Evolutionary conservation across 805 yeast species (phyloP), one percentile per base, ranked within the genome.

Genomic region (Hanseniaspora osmophila): DNA sequence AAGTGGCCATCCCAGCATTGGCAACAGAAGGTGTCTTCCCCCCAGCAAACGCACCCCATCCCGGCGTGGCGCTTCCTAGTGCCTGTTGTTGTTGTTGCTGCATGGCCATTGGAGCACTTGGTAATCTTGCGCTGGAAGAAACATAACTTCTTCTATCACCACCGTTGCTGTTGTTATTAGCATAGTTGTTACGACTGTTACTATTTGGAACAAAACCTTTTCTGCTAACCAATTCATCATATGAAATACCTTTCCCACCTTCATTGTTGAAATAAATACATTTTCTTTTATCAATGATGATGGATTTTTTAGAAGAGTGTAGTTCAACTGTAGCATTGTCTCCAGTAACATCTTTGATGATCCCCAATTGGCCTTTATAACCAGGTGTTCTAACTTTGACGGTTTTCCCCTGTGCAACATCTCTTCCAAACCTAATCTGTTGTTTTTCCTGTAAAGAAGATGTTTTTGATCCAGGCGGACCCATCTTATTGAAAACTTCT

Each of bases 361-460:
- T 83, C 60, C 98, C 98, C 67, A 81, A 79, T 53, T 86, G 77
- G 41, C 98, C 97, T 66, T 92, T 92, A 62, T 90, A 86, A 42
- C 77, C 78, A 30, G 94, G 92, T n/a, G 96, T 86, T 57, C 83
- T 79, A 42, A 92, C 83, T 51, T 86, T 77, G 18, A 92, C 96
- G 48, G 82, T 81, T 58, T 85, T 86, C 53, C 85, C 83, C 33
- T 92, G 58, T 29, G 94, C 77, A 42, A 75, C 75, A 61, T 86
- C 95, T 52, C 95, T 77, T 9, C 95, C 95, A 45, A 79, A 76
- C 45, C 67, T 71, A 49, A 67, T 64, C 45, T 77, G 71, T 33
- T 74, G 71, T 27, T 74, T 71, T 4, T 78, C 70, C 32, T 50
- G 53, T 15, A 35, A n/a, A n/a, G 38, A 35, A n/a, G 38, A 4